These are phyloP conservation scores for Tillandsia fasciculata DNA, from an alignment of 176 grass and related monocot genomes.

Conservation along the genomic window DNA sequence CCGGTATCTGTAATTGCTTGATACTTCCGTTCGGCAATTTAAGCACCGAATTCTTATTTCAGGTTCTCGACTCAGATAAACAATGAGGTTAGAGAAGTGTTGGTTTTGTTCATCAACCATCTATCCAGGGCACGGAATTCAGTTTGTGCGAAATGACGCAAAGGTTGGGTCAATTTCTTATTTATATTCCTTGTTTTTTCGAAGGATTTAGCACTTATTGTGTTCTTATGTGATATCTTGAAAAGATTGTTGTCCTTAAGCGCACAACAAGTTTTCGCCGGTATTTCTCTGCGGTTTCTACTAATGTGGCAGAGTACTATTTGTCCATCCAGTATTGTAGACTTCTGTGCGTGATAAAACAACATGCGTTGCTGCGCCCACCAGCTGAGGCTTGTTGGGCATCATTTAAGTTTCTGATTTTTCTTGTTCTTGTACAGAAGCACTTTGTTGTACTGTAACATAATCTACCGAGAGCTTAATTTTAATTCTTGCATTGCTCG, in stretches of 20 bases:
- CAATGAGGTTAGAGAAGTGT: constrained; percentile 98
- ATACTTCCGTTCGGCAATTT: neutral
- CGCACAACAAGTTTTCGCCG: too few relatives aligned
- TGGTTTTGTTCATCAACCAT: constrained; percentile 97
- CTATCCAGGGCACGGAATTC: constrained; percentile 88
- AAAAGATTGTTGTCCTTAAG: too few relatives aligned
- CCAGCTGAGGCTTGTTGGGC: too few relatives aligned
- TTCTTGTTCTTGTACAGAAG: neutral
- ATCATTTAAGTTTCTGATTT: too few relatives aligned
- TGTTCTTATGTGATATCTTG: too few relatives aligned
- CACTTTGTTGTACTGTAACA: neutral
- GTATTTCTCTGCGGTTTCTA: too few relatives aligned
- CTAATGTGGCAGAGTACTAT: too few relatives aligned
- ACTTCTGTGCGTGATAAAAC: too few relatives aligned
- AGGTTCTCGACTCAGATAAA: neutral
- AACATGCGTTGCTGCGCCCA: too few relatives aligned
- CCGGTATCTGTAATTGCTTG: neutral
- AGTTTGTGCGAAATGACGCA: constrained; percentile 93
- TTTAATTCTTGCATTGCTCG: neutral
- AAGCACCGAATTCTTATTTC: neutral
- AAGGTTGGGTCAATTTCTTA: constrained; percentile 31
- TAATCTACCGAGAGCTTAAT: too few relatives aligned
- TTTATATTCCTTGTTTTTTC: neutral
- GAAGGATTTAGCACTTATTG: neutral
- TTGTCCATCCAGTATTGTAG: too few relatives aligned